These are phyloP conservation scores for Thermochaetoides dissita DNA, from an alignment of 2,329 filamentous ascomycete species.

Conservation along the genomic window DNA sequence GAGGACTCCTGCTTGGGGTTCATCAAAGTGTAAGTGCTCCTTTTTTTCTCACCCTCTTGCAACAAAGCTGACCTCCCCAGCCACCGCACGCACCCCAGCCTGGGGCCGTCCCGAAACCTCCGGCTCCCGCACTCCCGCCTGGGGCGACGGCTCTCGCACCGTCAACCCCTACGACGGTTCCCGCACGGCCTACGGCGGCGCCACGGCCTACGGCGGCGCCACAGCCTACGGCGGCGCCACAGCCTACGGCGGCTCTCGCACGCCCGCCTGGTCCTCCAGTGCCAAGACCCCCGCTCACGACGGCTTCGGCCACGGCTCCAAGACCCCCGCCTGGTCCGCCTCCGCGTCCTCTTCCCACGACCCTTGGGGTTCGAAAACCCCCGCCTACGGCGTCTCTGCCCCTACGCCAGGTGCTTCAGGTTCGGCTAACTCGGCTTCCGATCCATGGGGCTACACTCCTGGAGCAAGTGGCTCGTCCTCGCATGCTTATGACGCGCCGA, in stretches of 20 bases:
- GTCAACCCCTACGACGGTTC: constrained; percentile 60
- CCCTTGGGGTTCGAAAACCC: constrained; percentile 64
- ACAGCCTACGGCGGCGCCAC: constrained; percentile 63
- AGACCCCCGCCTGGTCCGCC: constrained; percentile 39
- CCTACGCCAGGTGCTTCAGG: constrained; percentile 45
- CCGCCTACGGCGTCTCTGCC: constrained; percentile 51
- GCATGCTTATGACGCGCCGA: constrained; percentile 54
- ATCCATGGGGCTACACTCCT: constrained; percentile 39
- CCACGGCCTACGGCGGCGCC: too few relatives aligned
- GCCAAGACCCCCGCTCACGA: constrained; percentile 56
- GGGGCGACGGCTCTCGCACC: constrained; percentile 53
- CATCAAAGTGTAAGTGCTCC: constrained; percentile 44
- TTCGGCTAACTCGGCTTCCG: constrained; percentile 31
- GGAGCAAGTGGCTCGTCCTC: constrained; percentile 30
- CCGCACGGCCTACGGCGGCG: constrained; percentile 70
- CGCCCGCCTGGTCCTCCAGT: constrained; percentile 66
- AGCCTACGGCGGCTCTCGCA: constrained; percentile 62
- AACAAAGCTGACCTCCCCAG: constrained; percentile 23
- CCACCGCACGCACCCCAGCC: constrained; percentile 46
- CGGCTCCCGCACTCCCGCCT: constrained; percentile 54
- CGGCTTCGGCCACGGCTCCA: constrained; percentile 52
- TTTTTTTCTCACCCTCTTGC: too few relatives aligned
- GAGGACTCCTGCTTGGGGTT: constrained; percentile 65
- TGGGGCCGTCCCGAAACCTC: constrained; percentile 42
- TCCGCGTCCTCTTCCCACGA: constrained; percentile 28